Conservation (phyloP, 805 yeast species). For the Metschnikowia proteae region DNA sequence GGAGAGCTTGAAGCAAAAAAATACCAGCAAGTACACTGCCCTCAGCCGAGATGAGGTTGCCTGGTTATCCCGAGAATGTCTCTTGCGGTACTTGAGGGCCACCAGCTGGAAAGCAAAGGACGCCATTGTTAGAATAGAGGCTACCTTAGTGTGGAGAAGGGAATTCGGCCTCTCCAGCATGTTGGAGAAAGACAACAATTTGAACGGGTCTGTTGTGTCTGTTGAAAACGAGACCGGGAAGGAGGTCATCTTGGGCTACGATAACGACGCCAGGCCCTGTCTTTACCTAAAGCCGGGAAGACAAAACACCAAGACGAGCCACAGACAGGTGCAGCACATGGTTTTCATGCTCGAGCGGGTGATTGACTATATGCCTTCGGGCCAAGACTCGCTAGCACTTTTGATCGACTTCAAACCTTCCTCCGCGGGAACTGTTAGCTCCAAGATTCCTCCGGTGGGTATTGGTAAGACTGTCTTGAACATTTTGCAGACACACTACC, state of each 20-base stretch:
- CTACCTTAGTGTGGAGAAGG: slow-evolving; percentile 88
- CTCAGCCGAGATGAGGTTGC: slow-evolving; percentile 59
- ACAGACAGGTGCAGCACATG: slow-evolving; percentile 91
- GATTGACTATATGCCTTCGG: slow-evolving; percentile 92
- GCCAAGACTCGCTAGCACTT: slow-evolving; percentile 90
- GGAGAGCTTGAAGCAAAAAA: slow-evolving; percentile 40
- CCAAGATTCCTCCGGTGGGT: slow-evolving; percentile 79
- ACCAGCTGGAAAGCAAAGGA: slow-evolving; percentile 81
- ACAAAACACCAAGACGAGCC: slow-evolving; percentile 89
- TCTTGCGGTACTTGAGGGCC: slow-evolving; percentile 86
- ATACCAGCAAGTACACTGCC: slow-evolving; percentile 26
- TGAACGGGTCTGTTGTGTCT: slow-evolving; percentile 52
- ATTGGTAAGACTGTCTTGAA: slow-evolving; percentile 89
- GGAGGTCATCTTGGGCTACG: slow-evolving; percentile 87
- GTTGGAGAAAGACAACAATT: slow-evolving; percentile 42
- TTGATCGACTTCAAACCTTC: slow-evolving; percentile 89
- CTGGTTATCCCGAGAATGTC: slow-evolving; percentile 92
- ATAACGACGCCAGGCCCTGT: slow-evolving; percentile 87
- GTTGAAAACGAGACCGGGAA: slow-evolving; percentile 89
- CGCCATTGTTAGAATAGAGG: slow-evolving; percentile 69
- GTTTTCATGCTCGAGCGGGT: slow-evolving; percentile 91
- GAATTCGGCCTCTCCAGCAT: slow-evolving; percentile 65
- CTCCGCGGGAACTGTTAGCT: slow-evolving; percentile 52
- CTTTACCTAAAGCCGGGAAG: slow-evolving; percentile 89
- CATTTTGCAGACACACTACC: slow-evolving; percentile 94